phyloP scores from a whole-genome alignment of 2,329 filamentous ascomycete species.

The Penicillium sclerotiorum region DNA sequence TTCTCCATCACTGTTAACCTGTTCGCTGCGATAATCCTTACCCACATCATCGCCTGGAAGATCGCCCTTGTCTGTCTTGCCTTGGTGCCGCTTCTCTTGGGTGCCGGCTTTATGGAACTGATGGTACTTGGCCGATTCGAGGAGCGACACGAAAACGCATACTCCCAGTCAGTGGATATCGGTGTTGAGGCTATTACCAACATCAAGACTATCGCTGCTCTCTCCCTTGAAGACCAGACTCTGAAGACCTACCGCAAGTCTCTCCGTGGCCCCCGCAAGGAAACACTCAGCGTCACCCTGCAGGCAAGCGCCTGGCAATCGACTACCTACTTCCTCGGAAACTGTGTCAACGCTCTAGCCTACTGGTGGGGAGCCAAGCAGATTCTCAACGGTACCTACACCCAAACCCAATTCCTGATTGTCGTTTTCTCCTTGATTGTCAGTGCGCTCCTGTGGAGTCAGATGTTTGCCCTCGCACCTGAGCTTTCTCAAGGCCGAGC shows the following conservation, averaged over 20 bases:
- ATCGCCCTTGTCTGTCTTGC: constrained; percentile 73
- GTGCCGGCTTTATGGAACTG: constrained; percentile 70
- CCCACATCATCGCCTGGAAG: constrained; percentile 74
- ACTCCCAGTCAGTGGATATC: constrained; percentile 54
- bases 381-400: constrained; percentile 67
- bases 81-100: constrained; percentile 68
- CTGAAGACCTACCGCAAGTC: constrained; percentile 50
- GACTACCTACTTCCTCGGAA: constrained; percentile 53
- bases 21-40: constrained; percentile 66
- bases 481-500: constrained; percentile 70
- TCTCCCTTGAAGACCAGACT: constrained; percentile 56
- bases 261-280: constrained; percentile 50
- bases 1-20: constrained; percentile 71
- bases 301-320: constrained; percentile 52
- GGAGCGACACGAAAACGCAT: constrained; percentile 55
- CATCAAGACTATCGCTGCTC: constrained; percentile 55
- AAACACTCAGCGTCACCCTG: constrained; percentile 52
- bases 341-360: constrained; percentile 72
- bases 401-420: constrained; percentile 72
- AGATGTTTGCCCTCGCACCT: constrained; percentile 74
- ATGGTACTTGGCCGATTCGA: constrained; percentile 62
- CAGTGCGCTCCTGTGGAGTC: constrained; percentile 71
- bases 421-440: constrained; percentile 72
- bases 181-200: constrained; percentile 55
- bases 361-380: constrained; percentile 80